Base-by-base conservation (phyloP, 2,329 filamentous ascomycete genomes). In the Cladosporium halotolerans region DNA sequence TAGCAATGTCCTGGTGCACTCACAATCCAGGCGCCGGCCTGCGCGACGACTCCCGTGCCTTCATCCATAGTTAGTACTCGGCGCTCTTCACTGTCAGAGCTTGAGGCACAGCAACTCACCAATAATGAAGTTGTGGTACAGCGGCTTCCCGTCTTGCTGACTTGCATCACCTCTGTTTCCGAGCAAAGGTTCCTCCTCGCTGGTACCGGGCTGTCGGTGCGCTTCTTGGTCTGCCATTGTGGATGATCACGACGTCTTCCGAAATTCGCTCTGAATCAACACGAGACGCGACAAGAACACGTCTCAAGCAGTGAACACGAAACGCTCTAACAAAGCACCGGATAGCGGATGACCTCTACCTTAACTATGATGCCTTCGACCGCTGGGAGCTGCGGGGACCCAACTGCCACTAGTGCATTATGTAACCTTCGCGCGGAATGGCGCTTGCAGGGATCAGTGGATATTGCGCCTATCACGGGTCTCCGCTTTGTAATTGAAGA, bases 21-120 rank as follows among this genome's bases (percentile, higher is more conserved):
- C 66, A 82, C 79, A 58, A 96, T 80, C 72, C 89, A 74, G 52
- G 85, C 81, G 53, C 89, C 92, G 41, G 81, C 79, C 72, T 96
- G 90, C 39, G 89, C 88, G 56, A 96, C 72, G 56, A 85, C 78
- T 53, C 83, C 92, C 13, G 90, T 95, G 58, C 89, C 90, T 93
- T 61, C 61, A 46, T 55, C 40, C 49, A 49, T 41, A 23, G 47
- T 64, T 18, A 64, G 55, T 28, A 28, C 23, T 28, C 23, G 23
- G 23, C 53, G 32, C 41, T 7, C 16, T 9, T 38, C 14, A 39
- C 4, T n/a, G 32, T n/a, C 16, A 28, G 23, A 28, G 4, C 23
- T 28, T 5, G 23, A 28, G 23, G 23, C 23, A 28, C 16, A 43
- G 19, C 43, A 54, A 62, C 76, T 59, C 75, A 92, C 90, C 90